These are phyloP conservation scores for Cephaloascus fragrans DNA, from an alignment of 805 yeast genomes.

Conservation along the genomic window DNA sequence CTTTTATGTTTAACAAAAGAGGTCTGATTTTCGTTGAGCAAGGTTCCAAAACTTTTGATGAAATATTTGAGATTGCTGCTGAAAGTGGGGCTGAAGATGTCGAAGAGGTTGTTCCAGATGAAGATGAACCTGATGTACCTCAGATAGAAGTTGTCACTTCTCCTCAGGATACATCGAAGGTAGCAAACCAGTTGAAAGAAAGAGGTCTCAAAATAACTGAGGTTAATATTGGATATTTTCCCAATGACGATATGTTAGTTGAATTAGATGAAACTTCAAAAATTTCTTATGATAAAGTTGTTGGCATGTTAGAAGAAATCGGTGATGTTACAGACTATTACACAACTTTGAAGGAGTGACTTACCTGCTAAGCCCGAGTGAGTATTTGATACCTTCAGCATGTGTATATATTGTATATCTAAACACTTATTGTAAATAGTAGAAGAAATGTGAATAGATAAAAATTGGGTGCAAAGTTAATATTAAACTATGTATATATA, in stretches of 20 bases:
- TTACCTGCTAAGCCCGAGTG: too few species aligned
- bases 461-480: constrained; percentile 1
- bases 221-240: constrained; percentile 57
- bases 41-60: constrained; percentile 39
- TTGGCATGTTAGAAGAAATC: constrained; percentile 57
- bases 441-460: background rate
- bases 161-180: constrained; percentile 48
- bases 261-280: constrained; percentile 44
- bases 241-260: constrained; percentile 52
- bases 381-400: too few species aligned
- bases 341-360: constrained; percentile 42
- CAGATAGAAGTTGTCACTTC: constrained; percentile 49
- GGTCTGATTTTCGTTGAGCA: constrained; percentile 60
- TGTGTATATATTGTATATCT: too few species aligned
- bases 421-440: too few species aligned
- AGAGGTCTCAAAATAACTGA: constrained; percentile 53
- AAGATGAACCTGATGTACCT: constrained; percentile 11
- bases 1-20: constrained; percentile 64
- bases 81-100: constrained; percentile 80
- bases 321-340: constrained; percentile 79
- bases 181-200: constrained; percentile 48
- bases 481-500: background rate
- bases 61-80: constrained; percentile 60
- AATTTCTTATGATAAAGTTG: constrained; percentile 46
- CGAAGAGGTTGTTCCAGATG: constrained; percentile 34